Evolutionary conservation across 2,329 filamentous ascomycete genomes (phyloP).

Genomic region (Exophiala sp.): DNA sequence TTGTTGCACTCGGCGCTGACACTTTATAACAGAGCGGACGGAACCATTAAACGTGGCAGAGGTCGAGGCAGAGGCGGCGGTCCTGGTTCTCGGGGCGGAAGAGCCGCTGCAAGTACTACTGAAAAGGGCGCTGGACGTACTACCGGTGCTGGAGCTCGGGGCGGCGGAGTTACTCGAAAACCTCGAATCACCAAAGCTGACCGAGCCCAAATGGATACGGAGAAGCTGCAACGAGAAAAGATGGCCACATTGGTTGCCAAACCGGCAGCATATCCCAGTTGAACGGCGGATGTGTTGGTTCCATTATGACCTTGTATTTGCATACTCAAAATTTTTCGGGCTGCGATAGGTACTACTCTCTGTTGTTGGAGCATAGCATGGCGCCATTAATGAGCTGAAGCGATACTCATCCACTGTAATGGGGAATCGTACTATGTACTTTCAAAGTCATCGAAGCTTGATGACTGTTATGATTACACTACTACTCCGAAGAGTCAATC

Average conservation of each 20-base stretch:
- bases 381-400: background rate
- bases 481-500: background rate
- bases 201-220: constrained; percentile 73
- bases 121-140: constrained; percentile 23
- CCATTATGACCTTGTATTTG: background rate
- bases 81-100: constrained; percentile 44
- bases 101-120: constrained; percentile 22
- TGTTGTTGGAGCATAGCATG: background rate
- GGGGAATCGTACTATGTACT: background rate
- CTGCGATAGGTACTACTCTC: background rate
- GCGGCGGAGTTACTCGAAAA: constrained; percentile 64
- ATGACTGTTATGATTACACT: background rate
- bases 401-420: background rate
- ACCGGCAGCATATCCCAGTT: constrained; percentile 23
- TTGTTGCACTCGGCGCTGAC: constrained; percentile 35
- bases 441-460: background rate
- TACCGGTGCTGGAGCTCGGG: constrained; percentile 26
- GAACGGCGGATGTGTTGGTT: background rate
- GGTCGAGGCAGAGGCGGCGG: constrained; percentile 53
- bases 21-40: constrained; percentile 58
- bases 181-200: constrained; percentile 83
- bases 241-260: constrained; percentile 36
- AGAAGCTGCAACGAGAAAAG: constrained; percentile 72
- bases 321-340: background rate
- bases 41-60: constrained; percentile 55